phyloP scores from a whole-genome alignment of 768 basidiomycete species.

The Boletus vinaceobasis region DNA sequence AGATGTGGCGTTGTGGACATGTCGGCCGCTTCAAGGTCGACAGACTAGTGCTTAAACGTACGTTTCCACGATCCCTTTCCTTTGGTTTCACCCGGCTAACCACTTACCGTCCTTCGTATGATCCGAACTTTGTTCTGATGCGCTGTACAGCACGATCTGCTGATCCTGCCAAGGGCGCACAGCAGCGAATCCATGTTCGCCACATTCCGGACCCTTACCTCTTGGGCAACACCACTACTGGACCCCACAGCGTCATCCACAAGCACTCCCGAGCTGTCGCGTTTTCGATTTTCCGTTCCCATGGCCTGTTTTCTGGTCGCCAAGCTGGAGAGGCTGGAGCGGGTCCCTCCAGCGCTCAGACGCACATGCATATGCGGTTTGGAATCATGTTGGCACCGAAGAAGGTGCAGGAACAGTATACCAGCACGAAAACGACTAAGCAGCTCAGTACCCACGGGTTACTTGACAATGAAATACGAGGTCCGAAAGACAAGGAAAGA shows the following conservation, averaged over 20 bases:
- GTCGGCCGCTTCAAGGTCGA: constrained; percentile 66
- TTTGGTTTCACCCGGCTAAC: constrained; percentile 2
- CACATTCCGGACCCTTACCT: constrained; percentile 51
- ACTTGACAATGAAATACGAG: constrained; percentile 43
- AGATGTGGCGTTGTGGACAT: constrained; percentile 63
- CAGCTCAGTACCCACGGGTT: constrained; percentile 67
- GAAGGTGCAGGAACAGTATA: constrained; percentile 75
- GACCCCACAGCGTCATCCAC: constrained; percentile 69
- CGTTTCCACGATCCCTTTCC: constrained; percentile 26
- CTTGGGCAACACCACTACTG: constrained; percentile 41
- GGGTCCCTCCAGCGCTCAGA: constrained; percentile 10
- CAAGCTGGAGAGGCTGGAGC: constrained; percentile 4
- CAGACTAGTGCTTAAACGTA: constrained; percentile 36
- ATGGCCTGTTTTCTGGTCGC: constrained; percentile 29
- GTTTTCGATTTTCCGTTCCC: constrained; percentile 74
- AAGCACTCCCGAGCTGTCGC: constrained; percentile 78
- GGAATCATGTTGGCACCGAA: constrained; percentile 67
- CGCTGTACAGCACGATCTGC: constrained; percentile 32
- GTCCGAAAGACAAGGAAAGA: constrained; percentile 18
- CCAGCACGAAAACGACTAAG: constrained; percentile 69
- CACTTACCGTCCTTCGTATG: background rate
- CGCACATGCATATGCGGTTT: constrained; percentile 27
- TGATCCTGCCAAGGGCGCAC: constrained; percentile 55
- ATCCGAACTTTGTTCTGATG: background rate
- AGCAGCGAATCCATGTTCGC: constrained; percentile 64